Percentiles rank a stretch among this genome's conserved stretches.
phyloP scores from a whole-genome alignment of 257 asterid species.

The Fraxinus quadrangulata region DNA sequence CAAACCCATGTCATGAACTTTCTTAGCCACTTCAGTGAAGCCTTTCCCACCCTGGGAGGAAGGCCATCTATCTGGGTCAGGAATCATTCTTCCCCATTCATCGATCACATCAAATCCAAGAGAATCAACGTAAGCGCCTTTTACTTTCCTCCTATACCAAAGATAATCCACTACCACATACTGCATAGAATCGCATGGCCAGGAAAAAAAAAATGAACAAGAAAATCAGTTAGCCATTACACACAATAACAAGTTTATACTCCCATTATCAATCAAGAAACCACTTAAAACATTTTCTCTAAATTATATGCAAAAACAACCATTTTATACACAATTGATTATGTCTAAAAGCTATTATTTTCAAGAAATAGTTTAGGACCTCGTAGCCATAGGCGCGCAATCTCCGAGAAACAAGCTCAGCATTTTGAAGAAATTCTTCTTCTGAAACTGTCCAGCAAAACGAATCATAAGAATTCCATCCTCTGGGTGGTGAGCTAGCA shows the following conservation, averaged over 20 bases:
- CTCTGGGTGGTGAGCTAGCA: constrained; percentile 81
- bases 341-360: constrained; percentile 1
- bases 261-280: neutral
- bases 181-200: constrained; percentile 39
- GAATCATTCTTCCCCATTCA: constrained; percentile 95
- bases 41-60: constrained; percentile 80
- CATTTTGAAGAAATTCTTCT: constrained; percentile 76
- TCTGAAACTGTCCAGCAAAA: constrained; percentile 90
- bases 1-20: constrained; percentile 83
- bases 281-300: neutral
- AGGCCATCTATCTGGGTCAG: constrained; percentile 94
- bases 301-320: neutral
- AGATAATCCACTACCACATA: constrained; percentile 97
- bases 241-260: constrained; percentile 2
- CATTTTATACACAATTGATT: neutral
- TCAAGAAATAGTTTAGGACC: constrained; percentile 40
- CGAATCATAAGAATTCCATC: constrained; percentile 98
- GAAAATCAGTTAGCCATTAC: neutral
- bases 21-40: constrained; percentile 60
- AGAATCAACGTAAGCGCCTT: constrained; percentile 79
- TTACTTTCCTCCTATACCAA: constrained; percentile 86
- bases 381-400: constrained; percentile 71
- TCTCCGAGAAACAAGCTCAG: constrained; percentile 63
- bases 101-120: constrained; percentile 89
- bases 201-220: neutral